Percentiles rank a stretch among this genome's conserved stretches.
Conservation (phyloP, 148 eudicot species). For the Vaccinium myrtillus region DNA sequence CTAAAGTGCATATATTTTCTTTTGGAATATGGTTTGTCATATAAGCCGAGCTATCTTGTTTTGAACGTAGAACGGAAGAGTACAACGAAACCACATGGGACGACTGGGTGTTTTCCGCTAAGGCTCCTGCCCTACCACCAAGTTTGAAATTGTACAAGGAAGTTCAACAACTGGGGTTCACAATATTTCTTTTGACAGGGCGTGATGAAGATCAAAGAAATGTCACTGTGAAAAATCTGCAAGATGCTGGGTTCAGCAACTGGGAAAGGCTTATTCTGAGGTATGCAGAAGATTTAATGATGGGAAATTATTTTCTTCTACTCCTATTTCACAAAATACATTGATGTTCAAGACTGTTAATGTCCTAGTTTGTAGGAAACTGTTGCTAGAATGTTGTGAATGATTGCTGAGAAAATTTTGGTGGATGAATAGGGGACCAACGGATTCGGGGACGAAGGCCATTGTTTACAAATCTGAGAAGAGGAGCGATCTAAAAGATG, state of each 20-base stretch:
- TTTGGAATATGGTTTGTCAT: not conserved
- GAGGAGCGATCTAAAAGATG: conserved; percentile 59
- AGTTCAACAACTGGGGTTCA: conserved; percentile 64
- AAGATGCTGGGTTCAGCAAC: conserved; percentile 54
- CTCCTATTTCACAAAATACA: too few relatives aligned
- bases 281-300: conserved; percentile 24
- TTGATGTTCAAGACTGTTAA: too few relatives aligned
- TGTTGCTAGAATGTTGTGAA: not conserved
- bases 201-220: conserved; percentile 60
- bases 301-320: not conserved
- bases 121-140: conserved; percentile 66
- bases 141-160: conserved; percentile 73
- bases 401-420: not conserved
- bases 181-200: conserved; percentile 74
- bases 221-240: conserved; percentile 50
- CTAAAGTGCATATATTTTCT: not conserved
- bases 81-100: conserved; percentile 53
- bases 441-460: conserved; percentile 55
- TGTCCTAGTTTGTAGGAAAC: not conserved
- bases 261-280: conserved; percentile 79
- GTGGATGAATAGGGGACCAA: conserved; percentile 43
- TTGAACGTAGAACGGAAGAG: conserved; percentile 43
- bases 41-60: not conserved
- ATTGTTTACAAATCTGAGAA: conserved; percentile 65
- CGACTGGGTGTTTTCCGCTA: conserved; percentile 54